These are phyloP conservation scores for Globisporangium solare DNA, from an alignment of 352 stramenopile genomes.

Conservation along the genomic window DNA sequence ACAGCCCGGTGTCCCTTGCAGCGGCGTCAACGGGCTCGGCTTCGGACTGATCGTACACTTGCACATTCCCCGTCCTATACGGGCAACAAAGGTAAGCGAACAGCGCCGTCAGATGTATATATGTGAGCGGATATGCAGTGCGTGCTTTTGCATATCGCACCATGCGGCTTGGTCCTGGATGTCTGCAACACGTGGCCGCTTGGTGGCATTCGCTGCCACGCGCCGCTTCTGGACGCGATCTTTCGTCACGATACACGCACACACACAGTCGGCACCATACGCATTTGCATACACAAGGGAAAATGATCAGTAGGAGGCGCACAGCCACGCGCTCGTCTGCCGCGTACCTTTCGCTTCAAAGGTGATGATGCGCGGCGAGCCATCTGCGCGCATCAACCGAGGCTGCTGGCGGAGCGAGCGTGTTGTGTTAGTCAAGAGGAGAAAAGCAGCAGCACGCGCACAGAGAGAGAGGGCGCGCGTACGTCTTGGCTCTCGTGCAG, in stretches of 20 bases:
- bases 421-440: background rate
- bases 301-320: background rate
- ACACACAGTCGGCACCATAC: background rate
- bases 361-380: conserved; percentile 42
- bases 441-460: background rate
- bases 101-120: conserved; percentile 1
- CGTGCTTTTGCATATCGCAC: conserved; percentile 17
- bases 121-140: background rate
- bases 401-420: conserved; percentile 7
- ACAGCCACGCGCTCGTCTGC: no score
- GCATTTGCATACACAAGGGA: background rate
- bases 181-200: conserved; percentile 15
- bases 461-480: conserved; percentile 7
- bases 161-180: conserved; percentile 34
- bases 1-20: conserved; percentile 26
- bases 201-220: conserved; percentile 16
- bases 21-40: conserved; percentile 9
- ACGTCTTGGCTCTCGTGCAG: conserved; percentile 38
- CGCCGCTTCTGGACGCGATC: conserved; percentile 33
- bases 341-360: conserved; percentile 70
- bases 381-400: conserved; percentile 25
- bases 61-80: conserved; percentile 43
- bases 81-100: background rate
- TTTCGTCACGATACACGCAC: conserved; percentile 6
- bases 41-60: conserved; percentile 58